Conservation (phyloP, 805 yeast species). For the Wickerhamiella shivajii region DNA sequence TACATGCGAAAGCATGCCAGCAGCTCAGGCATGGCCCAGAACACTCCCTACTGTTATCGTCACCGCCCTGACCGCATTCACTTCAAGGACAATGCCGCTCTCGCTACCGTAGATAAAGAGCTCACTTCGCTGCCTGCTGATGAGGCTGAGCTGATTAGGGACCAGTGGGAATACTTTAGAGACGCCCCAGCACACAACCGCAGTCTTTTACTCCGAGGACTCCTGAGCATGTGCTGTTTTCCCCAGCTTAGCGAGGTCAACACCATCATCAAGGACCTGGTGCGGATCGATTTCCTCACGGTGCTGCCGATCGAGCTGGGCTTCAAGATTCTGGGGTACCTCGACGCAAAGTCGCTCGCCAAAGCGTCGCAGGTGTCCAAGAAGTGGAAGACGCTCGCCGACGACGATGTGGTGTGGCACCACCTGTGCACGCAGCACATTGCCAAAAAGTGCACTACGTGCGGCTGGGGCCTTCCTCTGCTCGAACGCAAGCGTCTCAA, state of each 20-base stretch:
- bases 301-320: constrained; percentile 78
- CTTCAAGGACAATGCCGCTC: not conserved
- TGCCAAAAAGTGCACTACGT: constrained; percentile 90
- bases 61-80: constrained; percentile 7
- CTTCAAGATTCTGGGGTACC: constrained; percentile 67
- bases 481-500: constrained; percentile 55
- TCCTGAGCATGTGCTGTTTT: constrained; percentile 81
- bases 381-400: constrained; percentile 79
- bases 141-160: constrained; percentile 68
- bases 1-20: not conserved
- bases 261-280: constrained; percentile 60
- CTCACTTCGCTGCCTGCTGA: constrained; percentile 34
- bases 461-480: constrained; percentile 97
- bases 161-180: constrained; percentile 71
- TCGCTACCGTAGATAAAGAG: constrained; percentile 11
- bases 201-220: constrained; percentile 63
- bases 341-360: constrained; percentile 88
- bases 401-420: constrained; percentile 95
- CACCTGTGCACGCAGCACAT: constrained; percentile 97
- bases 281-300: constrained; percentile 76
- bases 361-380: constrained; percentile 85
- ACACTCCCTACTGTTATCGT: constrained; percentile 2
- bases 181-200: constrained; percentile 61
- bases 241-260: constrained; percentile 84
- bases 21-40: not conserved